Evolutionary conservation across 208 protist genomes (phyloP).

Genomic region (Acanthamoeba royreba): DNA sequence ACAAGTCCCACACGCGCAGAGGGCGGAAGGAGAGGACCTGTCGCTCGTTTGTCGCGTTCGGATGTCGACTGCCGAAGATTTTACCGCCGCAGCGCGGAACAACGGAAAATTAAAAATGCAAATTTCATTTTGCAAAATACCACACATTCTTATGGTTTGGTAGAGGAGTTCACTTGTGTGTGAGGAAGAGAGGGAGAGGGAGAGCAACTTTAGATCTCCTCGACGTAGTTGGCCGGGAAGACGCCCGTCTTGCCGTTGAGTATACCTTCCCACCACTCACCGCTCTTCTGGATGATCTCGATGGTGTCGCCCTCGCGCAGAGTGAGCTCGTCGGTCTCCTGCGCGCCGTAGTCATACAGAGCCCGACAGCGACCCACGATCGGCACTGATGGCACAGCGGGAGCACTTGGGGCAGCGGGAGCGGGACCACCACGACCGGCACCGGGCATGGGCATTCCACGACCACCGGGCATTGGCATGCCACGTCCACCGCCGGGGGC

Average conservation of each 20-base stretch:
- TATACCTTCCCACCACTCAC: slow-evolving; percentile 33
- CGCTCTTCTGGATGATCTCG: slow-evolving; percentile 22
- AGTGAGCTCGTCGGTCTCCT: slow-evolving; percentile 41
- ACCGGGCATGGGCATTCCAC: background rate
- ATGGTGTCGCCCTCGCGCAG: slow-evolving; percentile 27
- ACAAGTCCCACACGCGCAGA: too few relatives aligned
- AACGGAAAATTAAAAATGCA: too few relatives aligned
- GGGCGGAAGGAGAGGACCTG: too few relatives aligned
- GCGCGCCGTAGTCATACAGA: slow-evolving; percentile 34
- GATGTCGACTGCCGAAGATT: too few relatives aligned
- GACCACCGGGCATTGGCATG: background rate
- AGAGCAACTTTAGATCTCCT: background rate
- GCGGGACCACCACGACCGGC: background rate
- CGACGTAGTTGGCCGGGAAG: slow-evolving; percentile 53
- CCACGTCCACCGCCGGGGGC: background rate
- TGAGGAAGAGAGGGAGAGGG: too few relatives aligned
- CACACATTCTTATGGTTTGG: too few relatives aligned
- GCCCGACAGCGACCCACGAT: background rate
- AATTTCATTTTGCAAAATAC: too few relatives aligned
- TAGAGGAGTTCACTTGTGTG: too few relatives aligned
- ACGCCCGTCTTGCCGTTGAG: slow-evolving; percentile 16
- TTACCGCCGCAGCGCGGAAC: too few relatives aligned
- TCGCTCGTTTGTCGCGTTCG: too few relatives aligned
- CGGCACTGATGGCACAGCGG: background rate
- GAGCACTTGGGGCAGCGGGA: background rate